Conservation (phyloP, 2,329 filamentous ascomycete genomes). For the Microascus cirrosus region DNA sequence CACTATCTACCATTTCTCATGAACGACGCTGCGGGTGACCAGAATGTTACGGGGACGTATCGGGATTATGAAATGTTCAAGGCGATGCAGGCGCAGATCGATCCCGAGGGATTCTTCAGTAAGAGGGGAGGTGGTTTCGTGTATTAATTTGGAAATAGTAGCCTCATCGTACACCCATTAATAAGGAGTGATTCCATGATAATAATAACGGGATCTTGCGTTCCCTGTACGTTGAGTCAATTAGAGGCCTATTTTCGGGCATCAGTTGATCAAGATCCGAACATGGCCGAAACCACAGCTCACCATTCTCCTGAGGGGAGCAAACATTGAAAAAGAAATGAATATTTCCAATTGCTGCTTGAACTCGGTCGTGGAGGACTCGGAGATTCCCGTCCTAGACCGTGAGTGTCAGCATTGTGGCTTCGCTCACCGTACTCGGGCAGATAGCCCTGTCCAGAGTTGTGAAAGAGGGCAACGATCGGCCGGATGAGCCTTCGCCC, state of each 20-base stretch:
- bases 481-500: background rate
- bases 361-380: too few species aligned
- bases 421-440: background rate
- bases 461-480: background rate
- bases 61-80: conserved; percentile 17
- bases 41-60: conserved; percentile 17
- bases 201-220: too few species aligned
- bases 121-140: conserved; percentile 14
- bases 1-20: conserved; percentile 18
- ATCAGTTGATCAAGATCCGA: too few species aligned
- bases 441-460: background rate
- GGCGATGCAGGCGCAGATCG: conserved; percentile 16
- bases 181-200: too few species aligned
- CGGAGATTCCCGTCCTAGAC: too few species aligned
- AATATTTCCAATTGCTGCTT: too few species aligned
- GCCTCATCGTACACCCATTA: background rate
- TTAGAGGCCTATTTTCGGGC: too few species aligned
- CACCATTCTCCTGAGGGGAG: too few species aligned
- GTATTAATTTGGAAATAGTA: conserved; percentile 5
- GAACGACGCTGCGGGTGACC: conserved; percentile 22
- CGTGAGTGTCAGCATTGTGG: background rate
- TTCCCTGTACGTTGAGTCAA: too few species aligned
- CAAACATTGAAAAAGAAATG: too few species aligned
- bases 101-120: conserved; percentile 17
- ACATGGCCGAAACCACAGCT: too few species aligned